Evolutionary conservation across 164 flowering plant species (phyloP), one percentile per base, ranked within the genome.

Genomic region (Aristolochia contorta): DNA sequence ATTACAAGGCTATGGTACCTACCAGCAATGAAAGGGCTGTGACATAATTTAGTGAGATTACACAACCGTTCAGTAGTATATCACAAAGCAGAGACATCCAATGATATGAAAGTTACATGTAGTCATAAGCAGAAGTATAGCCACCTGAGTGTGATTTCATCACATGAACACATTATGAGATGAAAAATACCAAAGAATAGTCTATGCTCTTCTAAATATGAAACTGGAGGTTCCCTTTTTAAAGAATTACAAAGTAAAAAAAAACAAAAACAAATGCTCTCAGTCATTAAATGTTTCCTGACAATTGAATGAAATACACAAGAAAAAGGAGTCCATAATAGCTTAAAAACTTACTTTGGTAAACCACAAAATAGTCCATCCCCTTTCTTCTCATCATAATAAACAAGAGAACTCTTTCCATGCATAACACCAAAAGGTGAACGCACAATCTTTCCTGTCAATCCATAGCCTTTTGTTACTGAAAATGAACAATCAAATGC

Each of bases 1-100:
- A 93, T 86, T 57, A 93, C 97, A 71, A 93, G 96, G 76, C 97
- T 90, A 57, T 93, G 99, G 72, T 90, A 93, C 77, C 99, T 81
- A 30, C 86, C 97, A 65, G 87, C 95, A 54, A 73, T 79, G 65
- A 88, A 93, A 63, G 97, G 99, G 72, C 94, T 93, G 79, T 22
- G 66, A 65, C 51, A 27, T 22, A 53, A 53, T 1, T 22, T 6
- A 16, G 12, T n/a, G 27, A 53, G 20, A 53, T 53, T 23, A 10
- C 32, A 22, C 30, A 22, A 5, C 27, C 6, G 4, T 23, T 22
- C 24, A 56, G 33, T 10, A 56, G 9, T 6, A 30, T 30, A 19
- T 56, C 0, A 32, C 20, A 56, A 7, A 32, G n/a, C n/a, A 32
- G 33, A 32, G 33, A 37, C 43, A 10, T 37, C 43, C 9, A 8